phyloP scores from a whole-genome alignment of 352 stramenopile genomes.

The Globisporangium echinulatum region DNA sequence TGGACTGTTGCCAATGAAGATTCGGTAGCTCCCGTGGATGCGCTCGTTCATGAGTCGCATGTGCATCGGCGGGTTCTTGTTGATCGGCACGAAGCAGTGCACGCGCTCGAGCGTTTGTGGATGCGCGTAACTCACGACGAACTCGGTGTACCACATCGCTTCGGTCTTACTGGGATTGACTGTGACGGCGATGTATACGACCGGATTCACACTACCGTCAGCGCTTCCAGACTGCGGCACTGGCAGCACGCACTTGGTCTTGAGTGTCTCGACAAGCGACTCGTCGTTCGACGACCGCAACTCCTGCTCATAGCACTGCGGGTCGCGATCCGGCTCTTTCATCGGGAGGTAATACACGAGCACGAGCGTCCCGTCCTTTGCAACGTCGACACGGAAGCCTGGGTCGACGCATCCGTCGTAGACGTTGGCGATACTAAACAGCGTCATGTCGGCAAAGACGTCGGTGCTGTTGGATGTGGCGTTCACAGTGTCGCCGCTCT shows the following conservation, averaged over 20 bases:
- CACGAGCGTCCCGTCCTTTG: conserved; percentile 39
- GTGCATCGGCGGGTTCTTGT: conserved; percentile 20
- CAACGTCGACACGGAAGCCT: conserved; percentile 66
- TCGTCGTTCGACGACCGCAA: conserved; percentile 19
- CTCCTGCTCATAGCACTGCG: conserved; percentile 48
- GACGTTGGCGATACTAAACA: conserved; percentile 65
- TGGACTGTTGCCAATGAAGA: conserved; percentile 67
- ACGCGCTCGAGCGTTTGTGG: conserved; percentile 31
- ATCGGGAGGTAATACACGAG: conserved; percentile 64
- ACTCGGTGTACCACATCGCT: conserved; percentile 27
- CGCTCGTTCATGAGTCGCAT: conserved; percentile 24
- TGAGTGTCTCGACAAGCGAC: conserved; percentile 14
- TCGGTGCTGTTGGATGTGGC: conserved; percentile 12
- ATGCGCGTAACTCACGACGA: conserved; percentile 57
- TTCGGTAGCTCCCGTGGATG: conserved; percentile 42
- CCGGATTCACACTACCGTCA: conserved; percentile 19
- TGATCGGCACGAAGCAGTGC: conserved; percentile 26
- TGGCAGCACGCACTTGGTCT: conserved; percentile 26
- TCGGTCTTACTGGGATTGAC: conserved; percentile 29
- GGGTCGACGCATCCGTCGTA: conserved; percentile 55
- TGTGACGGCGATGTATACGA: conserved; percentile 51
- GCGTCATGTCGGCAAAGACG: conserved; percentile 37
- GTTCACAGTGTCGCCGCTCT: background rate
- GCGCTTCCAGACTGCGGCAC: conserved; percentile 2
- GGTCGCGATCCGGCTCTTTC: conserved; percentile 19